Evolutionary conservation across 371 early-diverging fungal genomes (phyloP), one percentile per base, ranked within the genome.

Genomic region (Phascolomyces articulosus): DNA sequence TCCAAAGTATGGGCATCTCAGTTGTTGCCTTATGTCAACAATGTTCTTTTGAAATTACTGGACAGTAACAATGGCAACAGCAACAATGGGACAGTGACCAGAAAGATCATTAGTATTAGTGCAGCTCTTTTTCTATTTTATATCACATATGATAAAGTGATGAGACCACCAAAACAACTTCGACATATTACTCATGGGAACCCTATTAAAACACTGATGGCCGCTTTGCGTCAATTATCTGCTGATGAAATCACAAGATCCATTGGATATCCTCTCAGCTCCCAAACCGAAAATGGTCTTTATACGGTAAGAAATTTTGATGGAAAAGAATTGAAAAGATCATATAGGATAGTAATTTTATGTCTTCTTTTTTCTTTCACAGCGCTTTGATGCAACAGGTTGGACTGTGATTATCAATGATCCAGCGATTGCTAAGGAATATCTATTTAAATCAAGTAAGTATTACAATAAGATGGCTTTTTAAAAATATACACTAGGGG

Each of bases 391-490:
- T 29, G 34, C 34, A 16, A 34, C 28, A 27, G 67, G 67, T 7
- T 66, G 67, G 67, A 40, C 44, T 28, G 62, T 66, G 13, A 55
- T n/a, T 28, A 57, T 58, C 23, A 44, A 34, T 21, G 27, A 56
- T 24, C 67, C 67, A 16, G 26, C 20, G 1, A 26, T 40, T 11
- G 40, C 51, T 26, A 61, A 62, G 40, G 23, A 47, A 49, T 49
- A 62, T n/a, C 29, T 66, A 8, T 41, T 62, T 16, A 47, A 57
- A 57, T 44, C 44, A 44, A 60, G 66, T 66, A 61, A 48, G 31
- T 4, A 23, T 47, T 31, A 18, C 24, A 3, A 18, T 29, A 57
- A 48, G n/a, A n/a, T n/a, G n/a, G n/a, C n/a, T n/a, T n/a, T n/a
- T n/a, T n/a, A n/a, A n/a, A n/a, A n/a, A n/a, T n/a, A n/a, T n/a